These are phyloP conservation scores for Lactuca sativa DNA, from an alignment of 129 eudicot genomes.

Conservation along the genomic window DNA sequence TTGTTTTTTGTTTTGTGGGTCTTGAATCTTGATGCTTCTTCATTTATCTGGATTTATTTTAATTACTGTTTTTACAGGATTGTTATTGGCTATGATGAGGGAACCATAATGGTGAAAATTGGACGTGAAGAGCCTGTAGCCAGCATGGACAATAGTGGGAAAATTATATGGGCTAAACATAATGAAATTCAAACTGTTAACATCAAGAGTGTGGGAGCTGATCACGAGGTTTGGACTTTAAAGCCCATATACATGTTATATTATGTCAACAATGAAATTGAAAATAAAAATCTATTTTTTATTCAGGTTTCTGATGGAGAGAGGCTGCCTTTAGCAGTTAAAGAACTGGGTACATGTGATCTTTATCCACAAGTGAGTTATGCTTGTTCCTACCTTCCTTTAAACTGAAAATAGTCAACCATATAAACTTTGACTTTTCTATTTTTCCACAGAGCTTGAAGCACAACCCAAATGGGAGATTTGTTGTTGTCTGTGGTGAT, in stretches of 20 bases:
- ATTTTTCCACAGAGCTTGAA: slow-evolving; percentile 70
- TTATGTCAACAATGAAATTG: background rate
- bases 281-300: background rate
- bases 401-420: slow-evolving; percentile 7
- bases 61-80: slow-evolving; percentile 47
- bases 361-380: slow-evolving; percentile 87
- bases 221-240: slow-evolving; percentile 62
- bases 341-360: slow-evolving; percentile 94
- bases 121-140: slow-evolving; percentile 96
- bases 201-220: slow-evolving; percentile 84
- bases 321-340: slow-evolving; percentile 90
- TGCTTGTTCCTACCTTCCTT: background rate
- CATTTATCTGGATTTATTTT: slow-evolving; percentile 19
- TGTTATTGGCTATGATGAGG: slow-evolving; percentile 97
- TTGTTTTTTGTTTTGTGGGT: background rate
- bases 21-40: background rate
- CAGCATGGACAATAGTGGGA: slow-evolving; percentile 94
- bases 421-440: background rate
- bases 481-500: slow-evolving; percentile 97
- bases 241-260: slow-evolving; percentile 8
- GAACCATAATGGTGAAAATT: slow-evolving; percentile 90
- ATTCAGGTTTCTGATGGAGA: slow-evolving; percentile 94
- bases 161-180: slow-evolving; percentile 96
- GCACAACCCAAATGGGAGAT: slow-evolving; percentile 99
- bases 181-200: slow-evolving; percentile 93